phyloP scores from a whole-genome alignment of 2,329 filamentous ascomycete species.

The Exophiala sp. region DNA sequence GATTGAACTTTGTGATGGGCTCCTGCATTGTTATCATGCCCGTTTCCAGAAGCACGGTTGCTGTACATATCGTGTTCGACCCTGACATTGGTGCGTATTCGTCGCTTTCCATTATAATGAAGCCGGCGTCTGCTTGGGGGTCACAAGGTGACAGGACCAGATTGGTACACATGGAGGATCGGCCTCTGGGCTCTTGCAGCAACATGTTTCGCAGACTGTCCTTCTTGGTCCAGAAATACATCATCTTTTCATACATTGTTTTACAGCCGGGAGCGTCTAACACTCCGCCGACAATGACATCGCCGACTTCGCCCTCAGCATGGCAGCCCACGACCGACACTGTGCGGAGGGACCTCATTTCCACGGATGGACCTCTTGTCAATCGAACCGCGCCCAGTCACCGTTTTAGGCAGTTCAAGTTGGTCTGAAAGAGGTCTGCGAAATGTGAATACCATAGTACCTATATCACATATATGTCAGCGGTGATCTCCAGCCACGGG shows the following conservation, averaged over 20 bases:
- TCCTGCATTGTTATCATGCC: slow-evolving; percentile 48
- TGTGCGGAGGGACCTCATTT: slow-evolving; percentile 10
- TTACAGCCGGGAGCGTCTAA: slow-evolving; percentile 37
- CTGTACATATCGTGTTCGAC: slow-evolving; percentile 44
- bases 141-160: slow-evolving; percentile 45
- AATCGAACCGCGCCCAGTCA: too few species aligned
- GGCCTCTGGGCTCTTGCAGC: slow-evolving; percentile 47
- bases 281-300: slow-evolving; percentile 50
- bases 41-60: slow-evolving; percentile 47
- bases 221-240: slow-evolving; percentile 40
- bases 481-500: too few species aligned
- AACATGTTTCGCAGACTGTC: slow-evolving; percentile 44
- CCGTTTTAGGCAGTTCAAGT: too few species aligned
- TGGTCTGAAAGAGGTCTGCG: too few species aligned
- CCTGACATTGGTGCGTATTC: slow-evolving; percentile 48
- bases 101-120: slow-evolving; percentile 47
- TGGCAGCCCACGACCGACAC: slow-evolving; percentile 18
- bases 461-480: too few species aligned
- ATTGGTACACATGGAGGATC: slow-evolving; percentile 41
- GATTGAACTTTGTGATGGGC: slow-evolving; percentile 39
- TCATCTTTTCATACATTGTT: slow-evolving; percentile 50
- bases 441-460: too few species aligned
- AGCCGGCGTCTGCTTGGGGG: slow-evolving; percentile 43
- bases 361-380: background rate
- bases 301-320: slow-evolving; percentile 42